A percentile compares a stretch with the other conserved stretches of the same genome.
Conservation (phyloP, 2,329 filamentous ascomycete genomes). For the Diaporthe ilicicola region DNA sequence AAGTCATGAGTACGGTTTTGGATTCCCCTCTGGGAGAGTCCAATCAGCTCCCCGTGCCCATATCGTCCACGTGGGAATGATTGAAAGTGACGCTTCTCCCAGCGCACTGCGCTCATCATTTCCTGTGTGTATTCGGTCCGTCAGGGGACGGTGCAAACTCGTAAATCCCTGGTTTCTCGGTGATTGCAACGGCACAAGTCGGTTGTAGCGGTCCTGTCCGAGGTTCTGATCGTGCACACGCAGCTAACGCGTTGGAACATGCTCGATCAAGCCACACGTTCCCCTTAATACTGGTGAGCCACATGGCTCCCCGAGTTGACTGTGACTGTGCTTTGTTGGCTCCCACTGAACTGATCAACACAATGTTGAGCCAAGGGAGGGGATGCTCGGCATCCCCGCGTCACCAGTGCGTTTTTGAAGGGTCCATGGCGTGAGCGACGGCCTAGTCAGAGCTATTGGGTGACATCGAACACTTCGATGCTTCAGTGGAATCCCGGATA, state of each 20-base stretch:
- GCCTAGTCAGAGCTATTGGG: constrained; percentile 16
- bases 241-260: background rate
- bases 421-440: constrained; percentile 10
- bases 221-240: constrained; percentile 4
- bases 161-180: background rate
- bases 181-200: constrained; percentile 18
- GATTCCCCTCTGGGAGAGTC: background rate
- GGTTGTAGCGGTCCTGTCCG: constrained; percentile 11
- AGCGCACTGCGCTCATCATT: background rate
- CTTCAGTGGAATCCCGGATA: constrained; percentile 3
- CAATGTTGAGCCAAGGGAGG: constrained; percentile 3
- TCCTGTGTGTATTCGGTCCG: constrained; percentile 19
- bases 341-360: background rate
- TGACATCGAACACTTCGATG: constrained; percentile 14
- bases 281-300: constrained; percentile 12
- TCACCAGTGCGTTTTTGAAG: constrained; percentile 1
- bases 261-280: background rate
- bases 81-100: background rate
- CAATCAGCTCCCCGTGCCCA: constrained; percentile 12
- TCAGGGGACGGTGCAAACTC: background rate
- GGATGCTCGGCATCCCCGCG: constrained; percentile 6
- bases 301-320: constrained; percentile 23
- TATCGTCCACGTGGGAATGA: constrained; percentile 9
- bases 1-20: constrained; percentile 6
- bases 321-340: background rate